Base-by-base conservation (phyloP, 2,329 filamentous ascomycete genomes). In the Neonectria sp. region DNA sequence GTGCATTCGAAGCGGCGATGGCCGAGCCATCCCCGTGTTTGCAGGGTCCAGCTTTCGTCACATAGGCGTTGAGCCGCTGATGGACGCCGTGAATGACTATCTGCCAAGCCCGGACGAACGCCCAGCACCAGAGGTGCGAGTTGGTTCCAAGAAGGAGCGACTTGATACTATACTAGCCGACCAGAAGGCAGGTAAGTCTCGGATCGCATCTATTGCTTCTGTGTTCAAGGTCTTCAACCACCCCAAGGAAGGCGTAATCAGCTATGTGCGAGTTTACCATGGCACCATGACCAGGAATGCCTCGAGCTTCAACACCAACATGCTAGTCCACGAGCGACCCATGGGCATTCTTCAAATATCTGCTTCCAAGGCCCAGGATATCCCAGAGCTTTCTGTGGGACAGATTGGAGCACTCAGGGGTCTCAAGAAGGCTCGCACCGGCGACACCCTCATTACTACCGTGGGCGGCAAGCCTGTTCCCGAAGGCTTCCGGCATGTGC, bases 141-240 rank as follows among this genome's bases (percentile, higher is more conserved):
- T 95, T 3, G 91, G 90, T 0, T 83, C 88, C n/a, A 85, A 86
- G 0, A 80, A 78, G 40, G 68, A 80, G 3, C 74, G 73, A 6
- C 71, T 83, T 3, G 62, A 69, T 1, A 73, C 85, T 2, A 76
- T 86, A 6, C 77, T 89, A 2, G 79, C 81, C 27, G 80, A 80
- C 27, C 84, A 83, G 68, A 79, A 79, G 25, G 69, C 78, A 11
- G 71, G 71, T 8, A 77, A 79, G 9, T 77, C 81, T 13, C 78
- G 78, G 1, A 75, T 84, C 29, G 81, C 84, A 9, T 83, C 86
- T 6, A 82, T 90, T 3, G 87, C 90, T 29, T 93, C 92, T 17
- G 89, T 98, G 1, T 99, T 98, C 88, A 99, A 99, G 81, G 96
- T 98, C 6, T 94, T 96, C 70, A 92, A 95, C 71, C 95, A 98